A percentile compares a stretch with the other conserved stretches of the same genome.
Conservation (phyloP, 2,329 filamentous ascomycete species). For the Trichoderma brevicompactum region DNA sequence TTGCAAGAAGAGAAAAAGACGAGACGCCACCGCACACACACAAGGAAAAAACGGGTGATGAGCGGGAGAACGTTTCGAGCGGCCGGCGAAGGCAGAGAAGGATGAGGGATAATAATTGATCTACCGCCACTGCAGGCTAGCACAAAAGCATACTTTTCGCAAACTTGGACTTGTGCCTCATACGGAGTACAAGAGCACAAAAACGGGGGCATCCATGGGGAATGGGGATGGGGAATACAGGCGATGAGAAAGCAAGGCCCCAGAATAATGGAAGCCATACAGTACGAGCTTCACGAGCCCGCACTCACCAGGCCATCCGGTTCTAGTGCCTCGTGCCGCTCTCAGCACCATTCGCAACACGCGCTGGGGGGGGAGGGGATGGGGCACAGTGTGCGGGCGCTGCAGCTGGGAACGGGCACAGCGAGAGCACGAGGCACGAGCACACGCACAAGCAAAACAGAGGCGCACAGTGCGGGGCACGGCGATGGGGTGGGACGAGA, state of each 20-base stretch:
- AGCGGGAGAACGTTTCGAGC: constrained; percentile 7
- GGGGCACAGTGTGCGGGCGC: constrained; percentile 19
- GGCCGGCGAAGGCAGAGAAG: not conserved
- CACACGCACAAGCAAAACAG: not conserved
- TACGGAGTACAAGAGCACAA: constrained; percentile 19
- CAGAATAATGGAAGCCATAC: constrained; percentile 14
- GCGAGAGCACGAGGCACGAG: constrained; percentile 13
- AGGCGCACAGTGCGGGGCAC: not conserved
- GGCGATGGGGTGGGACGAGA: not conserved
- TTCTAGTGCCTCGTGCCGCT: constrained; percentile 10
- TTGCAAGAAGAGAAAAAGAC: not conserved
- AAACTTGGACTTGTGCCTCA: not conserved
- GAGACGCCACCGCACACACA: not conserved
- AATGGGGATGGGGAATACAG: not conserved
- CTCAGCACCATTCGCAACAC: not conserved
- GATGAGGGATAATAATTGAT: constrained; percentile 26
- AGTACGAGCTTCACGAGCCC: not conserved
- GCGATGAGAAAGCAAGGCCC: constrained; percentile 8
- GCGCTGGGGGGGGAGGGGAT: not conserved
- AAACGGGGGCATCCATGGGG: not conserved
- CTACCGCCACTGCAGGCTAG: constrained; percentile 26
- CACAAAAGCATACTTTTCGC: constrained; percentile 18
- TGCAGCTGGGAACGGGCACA: constrained; percentile 4
- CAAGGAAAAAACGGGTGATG: not conserved
- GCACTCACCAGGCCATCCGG: constrained; percentile 1